Evolutionary conservation across 129 eudicot genomes (phyloP).

Genomic region (Chrysanthemum seticuspe): DNA sequence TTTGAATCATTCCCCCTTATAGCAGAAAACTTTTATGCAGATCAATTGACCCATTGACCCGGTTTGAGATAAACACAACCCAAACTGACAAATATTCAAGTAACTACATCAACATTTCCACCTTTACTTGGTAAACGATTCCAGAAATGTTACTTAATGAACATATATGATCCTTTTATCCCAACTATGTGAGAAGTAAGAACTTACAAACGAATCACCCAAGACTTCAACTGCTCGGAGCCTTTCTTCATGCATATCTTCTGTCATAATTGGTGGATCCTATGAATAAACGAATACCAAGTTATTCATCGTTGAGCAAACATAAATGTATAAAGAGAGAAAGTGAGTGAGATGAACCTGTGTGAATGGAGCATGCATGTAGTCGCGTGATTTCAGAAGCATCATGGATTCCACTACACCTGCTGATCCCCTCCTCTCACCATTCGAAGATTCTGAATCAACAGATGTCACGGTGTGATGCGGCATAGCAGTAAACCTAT

Average conservation of each 20-base stretch:
- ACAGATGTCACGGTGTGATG: constrained; percentile 23
- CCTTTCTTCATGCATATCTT: constrained; percentile 99
- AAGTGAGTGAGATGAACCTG: constrained; percentile 50
- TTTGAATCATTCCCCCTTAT: too few species aligned
- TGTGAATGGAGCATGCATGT: constrained; percentile 88
- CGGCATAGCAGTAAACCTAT: constrained; percentile 18
- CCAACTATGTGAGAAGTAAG: not conserved
- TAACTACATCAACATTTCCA: too few species aligned
- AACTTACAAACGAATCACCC: constrained; percentile 79
- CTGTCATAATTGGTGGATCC: constrained; percentile 97
- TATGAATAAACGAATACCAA: constrained; percentile 18
- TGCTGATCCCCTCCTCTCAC: constrained; percentile 63
- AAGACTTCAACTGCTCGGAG: constrained; percentile 82
- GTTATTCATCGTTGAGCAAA: not conserved
- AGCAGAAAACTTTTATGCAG: too few species aligned
- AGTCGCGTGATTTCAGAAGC: constrained; percentile 59
- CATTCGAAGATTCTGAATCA: constrained; percentile 32
- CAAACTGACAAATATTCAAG: too few species aligned
- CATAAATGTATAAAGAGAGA: not conserved
- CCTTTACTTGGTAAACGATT: not conserved
- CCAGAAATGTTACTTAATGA: not conserved
- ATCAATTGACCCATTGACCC: too few species aligned
- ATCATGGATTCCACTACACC: constrained; percentile 66
- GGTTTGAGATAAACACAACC: too few species aligned
- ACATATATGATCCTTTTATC: not conserved